These are phyloP conservation scores for Pezicula carpinea DNA, from an alignment of 2,329 filamentous ascomycete species.

Conservation along the genomic window DNA sequence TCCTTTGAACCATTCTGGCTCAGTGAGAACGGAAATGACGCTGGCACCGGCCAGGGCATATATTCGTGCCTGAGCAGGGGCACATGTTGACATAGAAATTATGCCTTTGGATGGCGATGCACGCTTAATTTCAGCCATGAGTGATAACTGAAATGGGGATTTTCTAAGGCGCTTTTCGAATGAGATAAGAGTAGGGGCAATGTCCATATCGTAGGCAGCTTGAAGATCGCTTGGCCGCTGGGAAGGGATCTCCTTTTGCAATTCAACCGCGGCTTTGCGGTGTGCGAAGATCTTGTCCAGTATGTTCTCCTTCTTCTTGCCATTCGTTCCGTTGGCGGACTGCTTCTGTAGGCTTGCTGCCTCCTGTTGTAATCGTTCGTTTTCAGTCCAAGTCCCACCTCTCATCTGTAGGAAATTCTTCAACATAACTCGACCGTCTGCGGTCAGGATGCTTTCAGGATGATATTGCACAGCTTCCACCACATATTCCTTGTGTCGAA, in stretches of 20 bases:
- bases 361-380: constrained; percentile 52
- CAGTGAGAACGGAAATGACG: constrained; percentile 96
- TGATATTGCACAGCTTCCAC: constrained; percentile 99
- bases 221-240: constrained; percentile 79
- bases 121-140: constrained; percentile 97
- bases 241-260: constrained; percentile 81
- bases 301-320: constrained; percentile 71
- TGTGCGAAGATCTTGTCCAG: constrained; percentile 86
- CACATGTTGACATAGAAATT: constrained; percentile 82
- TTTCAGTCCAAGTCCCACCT: constrained; percentile 88
- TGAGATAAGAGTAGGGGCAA: constrained; percentile 77
- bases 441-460: constrained; percentile 93
- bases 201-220: constrained; percentile 77
- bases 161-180: constrained; percentile 75
- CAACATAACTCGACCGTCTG: constrained; percentile 82
- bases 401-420: constrained; percentile 86
- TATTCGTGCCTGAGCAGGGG: constrained; percentile 81
- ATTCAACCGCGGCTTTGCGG: constrained; percentile 68
- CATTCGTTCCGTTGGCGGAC: constrained; percentile 19
- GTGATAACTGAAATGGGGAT: constrained; percentile 80
- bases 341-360: constrained; percentile 24
- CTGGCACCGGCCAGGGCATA: constrained; percentile 94
- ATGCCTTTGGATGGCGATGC: constrained; percentile 95
- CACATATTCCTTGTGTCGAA: constrained; percentile 84
- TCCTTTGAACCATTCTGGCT: constrained; percentile 99